A percentile compares a stretch with the other conserved stretches of the same genome.
phyloP scores from a whole-genome alignment of 192 early-diverging fungal genomes.

The Entrophospora sp. region DNA sequence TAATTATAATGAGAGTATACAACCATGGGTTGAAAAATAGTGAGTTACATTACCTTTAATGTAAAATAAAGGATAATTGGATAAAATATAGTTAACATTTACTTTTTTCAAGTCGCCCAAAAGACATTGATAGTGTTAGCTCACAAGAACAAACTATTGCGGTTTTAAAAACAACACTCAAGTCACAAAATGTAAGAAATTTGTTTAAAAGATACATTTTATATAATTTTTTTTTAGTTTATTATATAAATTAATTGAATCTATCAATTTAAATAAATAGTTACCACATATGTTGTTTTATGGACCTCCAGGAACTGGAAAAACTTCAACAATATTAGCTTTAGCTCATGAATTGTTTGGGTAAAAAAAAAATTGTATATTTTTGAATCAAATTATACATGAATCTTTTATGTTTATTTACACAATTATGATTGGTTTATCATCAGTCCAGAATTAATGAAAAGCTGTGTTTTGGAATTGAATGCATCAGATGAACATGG shows the following conservation, averaged over 20 bases:
- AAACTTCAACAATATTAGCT: constrained; percentile 92
- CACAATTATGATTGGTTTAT: constrained; percentile 17
- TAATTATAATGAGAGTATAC: too few species aligned
- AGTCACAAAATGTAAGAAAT: constrained; percentile 70
- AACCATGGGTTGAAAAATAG: constrained; percentile 94
- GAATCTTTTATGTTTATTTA: not conserved
- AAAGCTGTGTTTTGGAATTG: constrained; percentile 78
- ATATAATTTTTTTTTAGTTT: not conserved
- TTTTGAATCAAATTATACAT: not conserved
- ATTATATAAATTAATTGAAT: not conserved
- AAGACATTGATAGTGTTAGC: constrained; percentile 74
- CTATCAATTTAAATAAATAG: constrained; percentile 30
- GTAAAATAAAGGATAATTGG: not conserved
- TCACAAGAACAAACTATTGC: constrained; percentile 85
- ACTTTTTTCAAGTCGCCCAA: constrained; percentile 56
- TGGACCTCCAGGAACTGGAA: constrained; percentile 97
- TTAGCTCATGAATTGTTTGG: constrained; percentile 78
- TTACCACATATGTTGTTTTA: constrained; percentile 95
- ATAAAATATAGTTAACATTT: not conserved
- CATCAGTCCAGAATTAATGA: constrained; percentile 73
- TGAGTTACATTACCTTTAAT: constrained; percentile 22
- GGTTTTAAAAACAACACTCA: constrained; percentile 75
- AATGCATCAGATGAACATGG: constrained; percentile 98
- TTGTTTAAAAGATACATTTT: not conserved
- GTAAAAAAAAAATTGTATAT: too few species aligned